Evolutionary conservation across 805 yeast genomes (phyloP).

Genomic region (Candida bentonensis): DNA sequence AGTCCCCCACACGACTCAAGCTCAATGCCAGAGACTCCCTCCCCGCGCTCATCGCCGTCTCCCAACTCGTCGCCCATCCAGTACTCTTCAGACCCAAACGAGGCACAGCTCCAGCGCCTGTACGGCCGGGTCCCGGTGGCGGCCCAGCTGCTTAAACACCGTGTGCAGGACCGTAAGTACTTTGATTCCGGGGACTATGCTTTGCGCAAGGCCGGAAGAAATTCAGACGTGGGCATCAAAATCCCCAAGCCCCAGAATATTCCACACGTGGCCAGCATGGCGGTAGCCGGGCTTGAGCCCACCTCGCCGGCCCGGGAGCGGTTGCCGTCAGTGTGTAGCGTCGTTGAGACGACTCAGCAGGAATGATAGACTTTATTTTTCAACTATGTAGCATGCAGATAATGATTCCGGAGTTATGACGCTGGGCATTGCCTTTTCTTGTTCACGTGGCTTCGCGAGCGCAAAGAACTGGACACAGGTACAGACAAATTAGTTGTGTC

Average conservation of each 20-base stretch:
- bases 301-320: neutral
- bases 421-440: too few relatives aligned
- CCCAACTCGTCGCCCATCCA: neutral
- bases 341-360: too few relatives aligned
- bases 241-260: constrained; percentile 19
- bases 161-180: constrained; percentile 63
- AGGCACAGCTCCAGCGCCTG: constrained; percentile 6
- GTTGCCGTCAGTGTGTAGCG: neutral
- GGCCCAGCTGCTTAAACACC: constrained; percentile 15
- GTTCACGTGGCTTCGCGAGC: too few relatives aligned
- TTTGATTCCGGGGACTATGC: constrained; percentile 95
- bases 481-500: too few relatives aligned
- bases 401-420: too few relatives aligned
- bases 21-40: neutral
- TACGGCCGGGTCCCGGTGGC: constrained; percentile 12
- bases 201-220: constrained; percentile 34
- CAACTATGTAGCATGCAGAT: too few relatives aligned
- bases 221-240: constrained; percentile 16
- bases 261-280: constrained; percentile 9
- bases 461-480: too few relatives aligned
- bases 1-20: too few relatives aligned
- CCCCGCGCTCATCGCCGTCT: neutral
- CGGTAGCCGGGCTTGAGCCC: neutral
- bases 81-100: neutral
- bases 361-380: too few relatives aligned